These are phyloP conservation scores for Fusarium sp. DNA, from an alignment of 2,329 filamentous ascomycete genomes.

Conservation along the genomic window DNA sequence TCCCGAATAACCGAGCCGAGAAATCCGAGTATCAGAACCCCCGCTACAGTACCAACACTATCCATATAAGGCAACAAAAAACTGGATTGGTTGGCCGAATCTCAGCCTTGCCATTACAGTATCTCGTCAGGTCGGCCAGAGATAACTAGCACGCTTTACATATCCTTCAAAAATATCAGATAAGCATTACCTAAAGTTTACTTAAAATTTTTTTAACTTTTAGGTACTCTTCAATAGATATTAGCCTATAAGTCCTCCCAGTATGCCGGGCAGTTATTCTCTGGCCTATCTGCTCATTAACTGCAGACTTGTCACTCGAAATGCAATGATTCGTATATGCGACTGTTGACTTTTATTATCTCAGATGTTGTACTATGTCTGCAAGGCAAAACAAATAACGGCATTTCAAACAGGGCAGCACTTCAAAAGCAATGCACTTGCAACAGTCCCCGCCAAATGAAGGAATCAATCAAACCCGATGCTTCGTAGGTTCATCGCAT, in stretches of 20 bases:
- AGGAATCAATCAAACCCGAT: not conserved
- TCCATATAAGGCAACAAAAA: not conserved
- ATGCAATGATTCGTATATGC: not conserved
- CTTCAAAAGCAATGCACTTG: conserved; percentile 5
- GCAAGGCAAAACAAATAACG: conserved; percentile 12
- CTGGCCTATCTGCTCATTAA: not conserved
- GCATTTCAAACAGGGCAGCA: conserved; percentile 5
- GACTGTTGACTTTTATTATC: conserved; percentile 30
- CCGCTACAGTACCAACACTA: not conserved
- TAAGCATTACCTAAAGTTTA: too few relatives aligned
- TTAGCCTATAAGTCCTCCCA: too few relatives aligned
- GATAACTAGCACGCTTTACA: too few relatives aligned
- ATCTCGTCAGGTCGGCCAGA: too few relatives aligned
- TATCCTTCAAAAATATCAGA: too few relatives aligned
- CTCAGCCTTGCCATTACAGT: not conserved
- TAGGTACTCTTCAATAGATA: too few relatives aligned
- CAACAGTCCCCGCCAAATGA: conserved; percentile 5
- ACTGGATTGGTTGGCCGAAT: not conserved
- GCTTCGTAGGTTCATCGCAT: not conserved
- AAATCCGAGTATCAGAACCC: conserved; percentile 31
- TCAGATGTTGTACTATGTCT: conserved; percentile 11
- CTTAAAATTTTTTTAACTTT: too few relatives aligned
- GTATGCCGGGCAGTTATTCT: too few relatives aligned
- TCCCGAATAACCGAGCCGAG: conserved; percentile 46
- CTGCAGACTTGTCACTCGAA: not conserved